Conservation (phyloP, 1,139 yeast genomes). For the Yamadazyma triangularis region DNA sequence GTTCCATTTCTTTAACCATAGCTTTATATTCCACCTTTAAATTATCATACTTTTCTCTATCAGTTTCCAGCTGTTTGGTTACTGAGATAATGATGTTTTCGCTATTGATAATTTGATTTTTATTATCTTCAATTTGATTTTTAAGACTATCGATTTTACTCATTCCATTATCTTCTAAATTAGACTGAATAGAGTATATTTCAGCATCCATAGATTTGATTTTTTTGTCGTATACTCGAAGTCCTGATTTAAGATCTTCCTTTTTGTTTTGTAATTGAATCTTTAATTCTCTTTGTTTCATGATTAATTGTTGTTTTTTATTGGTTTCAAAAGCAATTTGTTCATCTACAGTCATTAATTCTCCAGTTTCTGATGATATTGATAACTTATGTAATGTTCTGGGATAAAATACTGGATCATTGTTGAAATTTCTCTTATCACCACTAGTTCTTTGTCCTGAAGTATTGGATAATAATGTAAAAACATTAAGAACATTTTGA, state of each 20-base stretch:
- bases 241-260: constrained; percentile 12
- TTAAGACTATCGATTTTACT: constrained; percentile 28
- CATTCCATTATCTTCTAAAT: constrained; percentile 33
- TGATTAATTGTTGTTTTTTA: constrained; percentile 13
- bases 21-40: constrained; percentile 6
- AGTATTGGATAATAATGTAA: constrained; percentile 37
- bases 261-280: constrained; percentile 11
- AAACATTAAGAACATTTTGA: constrained; percentile 43
- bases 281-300: constrained; percentile 12
- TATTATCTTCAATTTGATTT: constrained; percentile 25
- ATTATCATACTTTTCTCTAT: constrained; percentile 11
- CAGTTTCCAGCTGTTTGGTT: constrained; percentile 18
- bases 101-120: constrained; percentile 21
- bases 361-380: constrained; percentile 13
- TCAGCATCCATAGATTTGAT: constrained; percentile 14
- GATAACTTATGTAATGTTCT: constrained; percentile 26
- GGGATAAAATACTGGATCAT: constrained; percentile 54
- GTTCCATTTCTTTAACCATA: constrained; percentile 6
- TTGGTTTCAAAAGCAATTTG: constrained; percentile 14
- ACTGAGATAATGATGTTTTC: constrained; percentile 26
- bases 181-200: constrained; percentile 21
- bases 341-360: constrained; percentile 15
- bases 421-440: constrained; percentile 41
- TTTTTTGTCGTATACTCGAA: constrained; percentile 13
- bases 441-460: constrained; percentile 39